These are phyloP conservation scores for Termitomyces bulborhizus DNA, from an alignment of 768 basidiomycete genomes.

Conservation along the genomic window DNA sequence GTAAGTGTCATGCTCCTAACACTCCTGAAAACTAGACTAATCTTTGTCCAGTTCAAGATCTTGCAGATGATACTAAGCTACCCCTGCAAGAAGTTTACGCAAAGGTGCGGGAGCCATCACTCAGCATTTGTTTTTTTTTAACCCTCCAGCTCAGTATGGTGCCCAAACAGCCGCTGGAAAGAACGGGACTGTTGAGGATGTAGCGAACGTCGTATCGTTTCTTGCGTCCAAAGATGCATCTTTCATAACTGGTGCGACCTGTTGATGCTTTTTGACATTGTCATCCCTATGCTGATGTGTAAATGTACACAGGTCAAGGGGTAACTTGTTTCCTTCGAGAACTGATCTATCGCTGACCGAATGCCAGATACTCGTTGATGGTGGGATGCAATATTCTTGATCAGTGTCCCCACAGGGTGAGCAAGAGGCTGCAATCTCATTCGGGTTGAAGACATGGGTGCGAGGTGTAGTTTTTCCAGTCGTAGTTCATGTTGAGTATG, in stretches of 20 bases:
- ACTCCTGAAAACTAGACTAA: background rate
- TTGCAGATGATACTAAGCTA: background rate
- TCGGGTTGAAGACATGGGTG: too few relatives aligned
- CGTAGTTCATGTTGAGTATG: too few relatives aligned
- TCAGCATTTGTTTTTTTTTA: background rate
- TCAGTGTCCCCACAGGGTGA: too few relatives aligned
- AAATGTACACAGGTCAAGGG: too few relatives aligned
- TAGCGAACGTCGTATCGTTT: constrained; percentile 31
- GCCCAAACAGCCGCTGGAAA: constrained; percentile 7
- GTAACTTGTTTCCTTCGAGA: too few relatives aligned
- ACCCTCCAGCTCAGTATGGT: background rate
- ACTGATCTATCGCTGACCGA: too few relatives aligned
- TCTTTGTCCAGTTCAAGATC: constrained; percentile 5
- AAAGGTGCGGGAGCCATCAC: background rate
- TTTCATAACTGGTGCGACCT: constrained; percentile 25
- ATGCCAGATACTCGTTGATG: too few relatives aligned
- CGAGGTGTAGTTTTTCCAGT: too few relatives aligned
- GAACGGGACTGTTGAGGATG: constrained; percentile 22
- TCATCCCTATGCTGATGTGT: too few relatives aligned
- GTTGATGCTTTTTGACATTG: too few relatives aligned
- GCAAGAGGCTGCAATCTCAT: too few relatives aligned
- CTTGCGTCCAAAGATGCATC: constrained; percentile 27
- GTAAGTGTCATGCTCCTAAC: background rate
- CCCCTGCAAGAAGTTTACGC: background rate
- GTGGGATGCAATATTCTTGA: too few relatives aligned